Base-by-base conservation (phyloP, 2,329 filamentous ascomycete species). In the Trichoderma atrobrunneum region DNA sequence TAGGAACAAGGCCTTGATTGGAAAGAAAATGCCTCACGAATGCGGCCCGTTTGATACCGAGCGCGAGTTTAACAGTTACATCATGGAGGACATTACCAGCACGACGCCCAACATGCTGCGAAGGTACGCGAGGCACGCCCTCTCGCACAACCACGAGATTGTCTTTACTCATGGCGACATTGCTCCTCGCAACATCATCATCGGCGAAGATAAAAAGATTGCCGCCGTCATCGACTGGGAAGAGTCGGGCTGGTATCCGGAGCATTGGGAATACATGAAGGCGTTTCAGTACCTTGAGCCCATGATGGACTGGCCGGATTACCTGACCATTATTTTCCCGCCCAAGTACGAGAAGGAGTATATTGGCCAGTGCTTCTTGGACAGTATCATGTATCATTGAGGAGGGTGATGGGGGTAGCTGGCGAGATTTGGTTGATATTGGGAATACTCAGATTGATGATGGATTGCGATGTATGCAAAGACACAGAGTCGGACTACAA, bases 201-300 rank as follows among this genome's bases (percentile, higher is more conserved):
- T 65, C 10, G 62, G 51, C 36, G 39, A 65, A 51, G 21, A 54
- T 12, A 59, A 28, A 5, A 48, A 54, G 26, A 30, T 65, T 4
- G 14, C 48, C 11, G 62, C 62, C 48, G 1, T 65, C 7, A 16
- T 65, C 7, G 62, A 65, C 48, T 65, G 62, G 62, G 63, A 72
- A 26, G 54, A 51, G 59, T 11, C 56, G 21, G 65, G 71, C 65
- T 62, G 71, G 32, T 65, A 48, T 16, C 62, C 62, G 11, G 62
- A 65, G 26, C 24, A 65, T 11, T 65, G 62, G 62, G 62, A 62
- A 24, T 36, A 62, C 32, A 39, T 24, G n/a, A 62, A 62, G 59
- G 59, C 59, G 12, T 62, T 36, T 26, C 59, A 39, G 1, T 21
- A 62, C 2, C 12, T 62, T 21, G 21, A 36, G n/a, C 32, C 59